Evolutionary conservation across 768 basidiomycete species (phyloP).

Genomic region (Kwoniella mangroviensis): DNA sequence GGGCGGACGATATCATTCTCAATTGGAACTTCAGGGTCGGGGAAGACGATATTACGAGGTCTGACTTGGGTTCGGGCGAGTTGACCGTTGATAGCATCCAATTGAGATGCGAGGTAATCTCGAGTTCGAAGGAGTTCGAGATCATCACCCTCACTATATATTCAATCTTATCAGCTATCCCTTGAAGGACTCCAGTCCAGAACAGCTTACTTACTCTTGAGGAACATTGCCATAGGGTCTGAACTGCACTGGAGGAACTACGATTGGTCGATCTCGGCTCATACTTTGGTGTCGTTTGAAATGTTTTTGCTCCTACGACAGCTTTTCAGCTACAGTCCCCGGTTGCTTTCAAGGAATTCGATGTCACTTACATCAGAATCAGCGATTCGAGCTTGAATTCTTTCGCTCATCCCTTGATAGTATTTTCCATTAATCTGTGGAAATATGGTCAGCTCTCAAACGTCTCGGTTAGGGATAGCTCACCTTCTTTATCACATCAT

Average conservation of each 20-base stretch:
- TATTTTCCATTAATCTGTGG: constrained; percentile 37
- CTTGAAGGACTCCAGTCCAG: background rate
- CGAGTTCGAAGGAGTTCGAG: constrained; percentile 11
- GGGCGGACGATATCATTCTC: background rate
- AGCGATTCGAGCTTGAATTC: constrained; percentile 40
- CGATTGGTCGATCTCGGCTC: constrained; percentile 11
- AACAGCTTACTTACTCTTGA: constrained; percentile 1
- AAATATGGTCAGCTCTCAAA: background rate
- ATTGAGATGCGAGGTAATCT: constrained; percentile 15
- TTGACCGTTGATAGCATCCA: constrained; percentile 14
- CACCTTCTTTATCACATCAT: constrained; percentile 38
- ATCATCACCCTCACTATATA: background rate
- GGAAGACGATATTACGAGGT: constrained; percentile 3
- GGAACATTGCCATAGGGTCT: background rate
- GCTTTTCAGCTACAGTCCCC: background rate
- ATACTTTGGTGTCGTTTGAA: constrained; percentile 24
- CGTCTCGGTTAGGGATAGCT: background rate
- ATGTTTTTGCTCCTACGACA: constrained; percentile 31
- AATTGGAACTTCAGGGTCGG: background rate
- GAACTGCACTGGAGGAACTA: background rate
- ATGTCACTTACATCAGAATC: constrained; percentile 41
- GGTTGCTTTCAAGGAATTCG: background rate
- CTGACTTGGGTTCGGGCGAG: constrained; percentile 2
- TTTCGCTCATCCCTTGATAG: constrained; percentile 28
- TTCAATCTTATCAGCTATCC: background rate